Evolutionary conservation across 306 rosid genomes (phyloP), one percentile per base, ranked within the genome.

Genomic region (Trifolium repens): DNA sequence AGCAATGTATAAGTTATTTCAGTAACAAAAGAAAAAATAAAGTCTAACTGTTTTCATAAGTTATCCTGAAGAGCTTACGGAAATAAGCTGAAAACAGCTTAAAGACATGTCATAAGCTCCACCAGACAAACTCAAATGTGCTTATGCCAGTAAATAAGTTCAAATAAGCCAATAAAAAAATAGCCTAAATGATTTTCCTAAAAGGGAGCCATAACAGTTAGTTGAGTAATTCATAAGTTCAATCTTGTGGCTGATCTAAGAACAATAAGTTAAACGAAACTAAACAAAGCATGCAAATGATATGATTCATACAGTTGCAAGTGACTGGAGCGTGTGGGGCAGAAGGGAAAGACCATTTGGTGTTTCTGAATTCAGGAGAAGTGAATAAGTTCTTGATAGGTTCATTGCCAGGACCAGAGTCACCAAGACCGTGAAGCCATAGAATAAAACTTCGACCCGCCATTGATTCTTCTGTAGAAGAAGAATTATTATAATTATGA

Each of bases 371-470:
- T 80, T 82, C 62, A 24, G 94, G 87, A 46, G 98, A 91, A 72
- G 91, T 84, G 96, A 94, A 94, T 26, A 90, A 71, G 37, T 81
- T 77, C 80, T 80, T 91, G 76, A 94, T 90, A 79, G 97, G 94
- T 81, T 94, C 93, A 75, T 94, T 94, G 68, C 97, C 90, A 6
- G 97, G 94, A 73, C 97, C 98, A 1, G 97, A 94, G 77, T 94
- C 97, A 16, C 97, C 97, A 32, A 87, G 54, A 47, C 94, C 97
- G 69, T 94, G 98, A 66, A 94, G 93, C 97, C 96, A 94, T 14
- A 91, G 83, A 75, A 91, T 42, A 75, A 94, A 91, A 86, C 91
- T 90, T 47, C 94, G 88, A 79, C 90, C 84, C 90, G 91, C 84
- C 96, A 43, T 59, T 12, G 78, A 22, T 67, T 40, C 5, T 5